A percentile compares a stretch with the other conserved stretches of the same genome.
Evolutionary conservation across 2,329 filamentous ascomycete genomes (phyloP).

Genomic region (Colletotrichum karsti): DNA sequence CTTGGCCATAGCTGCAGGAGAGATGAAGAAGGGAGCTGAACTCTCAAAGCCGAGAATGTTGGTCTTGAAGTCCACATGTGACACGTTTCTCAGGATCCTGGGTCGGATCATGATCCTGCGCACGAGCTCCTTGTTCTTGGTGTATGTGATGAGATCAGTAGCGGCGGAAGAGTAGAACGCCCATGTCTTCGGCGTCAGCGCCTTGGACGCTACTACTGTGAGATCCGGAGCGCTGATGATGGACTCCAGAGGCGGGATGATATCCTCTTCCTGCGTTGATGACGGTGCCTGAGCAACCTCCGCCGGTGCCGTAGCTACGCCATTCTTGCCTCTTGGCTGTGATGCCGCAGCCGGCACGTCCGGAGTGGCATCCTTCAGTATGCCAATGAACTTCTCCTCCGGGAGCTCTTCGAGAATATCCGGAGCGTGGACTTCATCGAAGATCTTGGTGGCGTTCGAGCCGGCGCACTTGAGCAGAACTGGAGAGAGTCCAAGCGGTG

Average conservation of each 20-base stretch:
- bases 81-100: slow-evolving; percentile 79
- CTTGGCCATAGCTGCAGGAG: slow-evolving; percentile 70
- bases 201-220: slow-evolving; percentile 40
- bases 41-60: slow-evolving; percentile 62
- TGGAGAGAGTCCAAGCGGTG: slow-evolving; percentile 40
- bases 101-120: slow-evolving; percentile 71
- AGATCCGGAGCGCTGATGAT: slow-evolving; percentile 47
- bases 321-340: slow-evolving; percentile 51
- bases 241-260: slow-evolving; percentile 43
- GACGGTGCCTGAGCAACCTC: slow-evolving; percentile 32
- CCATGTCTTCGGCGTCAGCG: slow-evolving; percentile 32
- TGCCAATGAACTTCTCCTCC: slow-evolving; percentile 34
- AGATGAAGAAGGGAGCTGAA: slow-evolving; percentile 67
- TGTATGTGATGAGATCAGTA: slow-evolving; percentile 84
- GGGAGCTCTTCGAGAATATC: slow-evolving; percentile 39
- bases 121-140: slow-evolving; percentile 76
- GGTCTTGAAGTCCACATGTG: slow-evolving; percentile 67
- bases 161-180: slow-evolving; percentile 85
- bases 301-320: neutral
- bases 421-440: slow-evolving; percentile 41
- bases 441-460: slow-evolving; percentile 42
- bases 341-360: slow-evolving; percentile 45
- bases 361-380: slow-evolving; percentile 41
- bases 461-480: slow-evolving; percentile 52
- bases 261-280: slow-evolving; percentile 50